A percentile compares a stretch with the other conserved stretches of the same genome.
phyloP scores from a whole-genome alignment of 2,329 filamentous ascomycete species.

The Cadophora malorum region DNA sequence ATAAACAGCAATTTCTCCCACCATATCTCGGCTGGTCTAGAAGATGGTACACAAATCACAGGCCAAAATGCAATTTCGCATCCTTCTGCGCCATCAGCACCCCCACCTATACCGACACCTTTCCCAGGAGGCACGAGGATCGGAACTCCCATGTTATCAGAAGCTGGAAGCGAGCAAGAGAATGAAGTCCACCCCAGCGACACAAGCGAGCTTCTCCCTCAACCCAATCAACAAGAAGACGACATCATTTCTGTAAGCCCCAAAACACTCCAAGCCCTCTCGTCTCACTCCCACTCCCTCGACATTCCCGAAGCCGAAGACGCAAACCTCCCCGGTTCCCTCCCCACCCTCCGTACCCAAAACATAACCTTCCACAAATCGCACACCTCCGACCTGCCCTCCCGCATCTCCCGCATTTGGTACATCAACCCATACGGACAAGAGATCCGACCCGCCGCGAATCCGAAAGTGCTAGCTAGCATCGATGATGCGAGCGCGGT shows the following conservation, averaged over 20 bases:
- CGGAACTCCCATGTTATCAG: background rate
- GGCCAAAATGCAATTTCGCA: slow-evolving; percentile 95
- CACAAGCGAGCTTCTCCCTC: background rate
- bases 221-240: slow-evolving; percentile 24
- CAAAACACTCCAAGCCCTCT: slow-evolving; percentile 17
- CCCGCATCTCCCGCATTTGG: slow-evolving; percentile 83
- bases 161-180: background rate
- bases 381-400: slow-evolving; percentile 75
- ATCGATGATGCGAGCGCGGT: slow-evolving; percentile 69
- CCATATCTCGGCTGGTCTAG: slow-evolving; percentile 86
- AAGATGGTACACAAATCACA: slow-evolving; percentile 78
- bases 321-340: slow-evolving; percentile 79
- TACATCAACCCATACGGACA: slow-evolving; percentile 99
- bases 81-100: slow-evolving; percentile 52
- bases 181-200: background rate
- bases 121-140: slow-evolving; percentile 12
- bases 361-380: slow-evolving; percentile 84
- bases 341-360: slow-evolving; percentile 79
- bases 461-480: slow-evolving; percentile 73
- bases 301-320: slow-evolving; percentile 81
- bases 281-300: slow-evolving; percentile 37
- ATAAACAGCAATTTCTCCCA: slow-evolving; percentile 96
- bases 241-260: slow-evolving; percentile 25
- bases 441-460: slow-evolving; percentile 85
- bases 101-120: slow-evolving; percentile 37